A percentile compares a stretch with the other conserved stretches of the same genome.
phyloP scores from a whole-genome alignment of 768 basidiomycete genomes.

The Kwoniella mangroviensis region DNA sequence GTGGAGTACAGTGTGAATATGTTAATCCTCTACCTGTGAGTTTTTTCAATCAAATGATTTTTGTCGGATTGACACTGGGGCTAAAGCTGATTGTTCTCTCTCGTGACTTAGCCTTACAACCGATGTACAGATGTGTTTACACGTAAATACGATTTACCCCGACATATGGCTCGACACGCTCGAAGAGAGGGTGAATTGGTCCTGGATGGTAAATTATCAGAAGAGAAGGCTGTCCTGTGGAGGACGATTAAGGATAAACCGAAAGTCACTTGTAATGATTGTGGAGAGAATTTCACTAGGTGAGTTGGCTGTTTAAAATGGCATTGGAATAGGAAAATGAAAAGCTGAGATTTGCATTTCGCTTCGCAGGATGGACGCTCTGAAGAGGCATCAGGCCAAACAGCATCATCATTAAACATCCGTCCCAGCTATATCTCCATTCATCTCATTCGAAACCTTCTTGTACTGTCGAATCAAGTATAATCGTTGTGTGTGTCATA shows the following conservation, averaged over 20 bases:
- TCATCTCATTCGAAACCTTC: no score
- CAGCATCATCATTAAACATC: slow-evolving; percentile 36
- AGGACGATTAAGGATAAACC: slow-evolving; percentile 52
- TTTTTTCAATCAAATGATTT: neutral
- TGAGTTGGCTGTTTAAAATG: slow-evolving; percentile 18
- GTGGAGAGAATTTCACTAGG: slow-evolving; percentile 53
- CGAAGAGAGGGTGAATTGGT: slow-evolving; percentile 52
- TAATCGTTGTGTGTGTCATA: no score
- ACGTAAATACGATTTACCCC: slow-evolving; percentile 51
- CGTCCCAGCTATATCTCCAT: no score
- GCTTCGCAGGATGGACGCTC: slow-evolving; percentile 45
- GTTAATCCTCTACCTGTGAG: slow-evolving; percentile 50
- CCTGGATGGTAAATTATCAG: slow-evolving; percentile 44
- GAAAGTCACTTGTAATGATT: slow-evolving; percentile 43
- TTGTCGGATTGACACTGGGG: neutral
- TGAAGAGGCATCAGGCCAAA: slow-evolving; percentile 53
- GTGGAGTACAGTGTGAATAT: slow-evolving; percentile 51
- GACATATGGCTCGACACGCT: slow-evolving; percentile 55
- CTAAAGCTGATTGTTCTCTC: slow-evolving; percentile 5
- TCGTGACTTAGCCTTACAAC: slow-evolving; percentile 43
- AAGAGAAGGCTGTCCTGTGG: slow-evolving; percentile 51
- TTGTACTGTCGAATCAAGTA: no score
- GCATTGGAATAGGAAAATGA: neutral
- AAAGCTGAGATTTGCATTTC: slow-evolving; percentile 1
- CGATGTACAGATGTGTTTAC: slow-evolving; percentile 52